Conservation (phyloP, 352 stramenopile genomes). For the Pythium oligandrum region DNA sequence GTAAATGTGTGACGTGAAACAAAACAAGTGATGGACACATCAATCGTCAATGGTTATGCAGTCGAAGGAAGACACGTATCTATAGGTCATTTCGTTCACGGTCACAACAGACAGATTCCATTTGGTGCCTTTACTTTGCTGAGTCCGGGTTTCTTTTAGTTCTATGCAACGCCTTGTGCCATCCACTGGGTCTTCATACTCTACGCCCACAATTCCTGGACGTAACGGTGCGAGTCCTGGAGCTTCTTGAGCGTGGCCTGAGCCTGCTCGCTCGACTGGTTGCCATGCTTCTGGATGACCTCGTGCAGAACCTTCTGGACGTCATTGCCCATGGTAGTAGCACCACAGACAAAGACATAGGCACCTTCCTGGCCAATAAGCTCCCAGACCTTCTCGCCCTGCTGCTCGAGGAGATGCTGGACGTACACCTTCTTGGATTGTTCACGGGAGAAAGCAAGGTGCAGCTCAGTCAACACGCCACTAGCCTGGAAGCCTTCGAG, state of each 20-base stretch:
- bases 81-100: too few relatives aligned
- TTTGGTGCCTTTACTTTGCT: too few relatives aligned
- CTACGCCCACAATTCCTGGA: slow-evolving; percentile 95
- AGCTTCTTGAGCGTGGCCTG: slow-evolving; percentile 87
- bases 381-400: slow-evolving; percentile 58
- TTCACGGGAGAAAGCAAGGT: slow-evolving; percentile 95
- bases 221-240: slow-evolving; percentile 86
- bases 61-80: too few relatives aligned
- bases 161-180: too few relatives aligned
- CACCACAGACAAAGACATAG: slow-evolving; percentile 98
- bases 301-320: slow-evolving; percentile 91
- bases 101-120: too few relatives aligned
- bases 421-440: slow-evolving; percentile 96
- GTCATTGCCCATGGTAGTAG: slow-evolving; percentile 95
- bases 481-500: slow-evolving; percentile 78
- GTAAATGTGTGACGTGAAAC: too few relatives aligned
- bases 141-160: too few relatives aligned
- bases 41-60: too few relatives aligned
- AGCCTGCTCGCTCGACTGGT: slow-evolving; percentile 50
- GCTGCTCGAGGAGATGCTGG: slow-evolving; percentile 90
- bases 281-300: slow-evolving; percentile 70
- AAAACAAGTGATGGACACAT: too few relatives aligned
- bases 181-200: too few relatives aligned
- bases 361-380: slow-evolving; percentile 58
- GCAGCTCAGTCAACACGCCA: slow-evolving; percentile 88